phyloP scores from a whole-genome alignment of 768 basidiomycete genomes.

The Cubamyces lactineus region DNA sequence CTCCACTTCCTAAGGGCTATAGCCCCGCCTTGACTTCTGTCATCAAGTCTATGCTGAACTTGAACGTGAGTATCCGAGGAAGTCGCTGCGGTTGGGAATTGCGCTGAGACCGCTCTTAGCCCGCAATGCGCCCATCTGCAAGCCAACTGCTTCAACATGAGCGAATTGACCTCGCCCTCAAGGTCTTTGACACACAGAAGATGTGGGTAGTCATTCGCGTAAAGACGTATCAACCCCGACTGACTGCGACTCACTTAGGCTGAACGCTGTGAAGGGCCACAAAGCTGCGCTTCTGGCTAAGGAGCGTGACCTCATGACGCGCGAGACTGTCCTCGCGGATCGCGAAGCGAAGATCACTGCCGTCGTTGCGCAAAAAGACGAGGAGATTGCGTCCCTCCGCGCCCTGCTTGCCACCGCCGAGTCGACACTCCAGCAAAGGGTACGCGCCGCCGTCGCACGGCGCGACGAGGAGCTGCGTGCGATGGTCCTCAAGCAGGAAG shows the following conservation, averaged over 20 bases:
- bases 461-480: conserved; percentile 73
- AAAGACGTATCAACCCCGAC: background rate
- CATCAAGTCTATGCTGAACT: conserved; percentile 86
- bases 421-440: conserved; percentile 41
- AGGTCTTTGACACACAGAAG: conserved; percentile 77
- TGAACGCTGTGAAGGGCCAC: conserved; percentile 66
- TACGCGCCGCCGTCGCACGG: conserved; percentile 58
- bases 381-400: conserved; percentile 54
- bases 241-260: conserved; percentile 42
- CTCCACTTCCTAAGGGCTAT: conserved; percentile 84
- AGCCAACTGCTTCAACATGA: conserved; percentile 82
- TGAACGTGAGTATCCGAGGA: conserved; percentile 58
- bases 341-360: conserved; percentile 55
- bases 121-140: conserved; percentile 85
- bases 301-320: conserved; percentile 64
- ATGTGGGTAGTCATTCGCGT: conserved; percentile 51
- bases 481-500: conserved; percentile 67
- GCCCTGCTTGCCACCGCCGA: conserved; percentile 45
- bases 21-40: conserved; percentile 70
- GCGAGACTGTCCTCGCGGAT: conserved; percentile 58
- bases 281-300: conserved; percentile 55
- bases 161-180: conserved; percentile 68
- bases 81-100: conserved; percentile 30
- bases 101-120: conserved; percentile 45
- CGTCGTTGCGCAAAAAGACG: conserved; percentile 58